Evolutionary conservation across 192 early-diverging fungal genomes (phyloP).

Genomic region (Coemansia sp.): DNA sequence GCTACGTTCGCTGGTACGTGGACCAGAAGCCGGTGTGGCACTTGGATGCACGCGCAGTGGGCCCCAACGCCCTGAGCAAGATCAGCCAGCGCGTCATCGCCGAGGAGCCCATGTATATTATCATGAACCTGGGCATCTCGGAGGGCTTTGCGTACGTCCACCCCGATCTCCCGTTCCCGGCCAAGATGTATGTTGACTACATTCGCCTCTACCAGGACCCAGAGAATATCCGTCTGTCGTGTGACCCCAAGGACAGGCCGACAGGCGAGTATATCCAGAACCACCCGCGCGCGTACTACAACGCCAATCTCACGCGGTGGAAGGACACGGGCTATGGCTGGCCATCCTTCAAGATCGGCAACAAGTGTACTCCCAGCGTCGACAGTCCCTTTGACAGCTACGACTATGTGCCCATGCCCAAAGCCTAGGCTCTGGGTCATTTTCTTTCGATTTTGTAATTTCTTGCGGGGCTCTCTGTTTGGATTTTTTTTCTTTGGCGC

Average conservation of each 20-base stretch:
- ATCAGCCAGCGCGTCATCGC: constrained; percentile 48
- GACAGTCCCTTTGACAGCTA: constrained; percentile 23
- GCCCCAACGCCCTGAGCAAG: constrained; percentile 45
- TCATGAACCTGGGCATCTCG: constrained; percentile 56
- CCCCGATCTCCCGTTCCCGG: constrained; percentile 41
- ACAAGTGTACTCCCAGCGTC: constrained; percentile 40
- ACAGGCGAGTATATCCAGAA: constrained; percentile 57
- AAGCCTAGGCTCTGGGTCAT: not conserved
- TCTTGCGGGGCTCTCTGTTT: not conserved
- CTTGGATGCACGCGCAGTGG: constrained; percentile 40
- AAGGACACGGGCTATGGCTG: constrained; percentile 46
- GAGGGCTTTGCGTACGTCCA: constrained; percentile 48
- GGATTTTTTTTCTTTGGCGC: not conserved
- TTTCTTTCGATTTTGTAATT: not conserved
- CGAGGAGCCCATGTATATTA: constrained; percentile 63
- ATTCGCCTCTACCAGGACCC: constrained; percentile 58
- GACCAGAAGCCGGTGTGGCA: constrained; percentile 47
- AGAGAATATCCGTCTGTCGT: constrained; percentile 53
- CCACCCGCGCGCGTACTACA: constrained; percentile 56
- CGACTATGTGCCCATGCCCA: constrained; percentile 38
- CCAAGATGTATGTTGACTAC: constrained; percentile 58
- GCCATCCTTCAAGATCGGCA: constrained; percentile 50
- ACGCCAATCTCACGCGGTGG: constrained; percentile 52
- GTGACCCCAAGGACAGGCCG: constrained; percentile 55
- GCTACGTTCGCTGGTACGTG: constrained; percentile 49